A percentile compares a stretch with the other conserved stretches of the same genome.
Evolutionary conservation across 2,329 filamentous ascomycete species (phyloP).

Genomic region (Capronia coronata): DNA sequence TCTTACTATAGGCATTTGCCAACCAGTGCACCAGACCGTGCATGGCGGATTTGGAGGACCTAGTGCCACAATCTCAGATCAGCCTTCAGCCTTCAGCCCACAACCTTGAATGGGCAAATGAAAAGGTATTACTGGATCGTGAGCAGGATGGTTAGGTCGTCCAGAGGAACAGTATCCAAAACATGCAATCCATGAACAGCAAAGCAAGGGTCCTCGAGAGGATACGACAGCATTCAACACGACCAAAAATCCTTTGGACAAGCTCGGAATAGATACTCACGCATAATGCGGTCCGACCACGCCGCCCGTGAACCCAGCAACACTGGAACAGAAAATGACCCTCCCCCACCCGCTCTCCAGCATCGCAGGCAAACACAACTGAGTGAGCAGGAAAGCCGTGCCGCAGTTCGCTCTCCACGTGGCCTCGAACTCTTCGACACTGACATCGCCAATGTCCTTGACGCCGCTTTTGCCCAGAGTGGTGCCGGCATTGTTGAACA

Average conservation of each 20-base stretch:
- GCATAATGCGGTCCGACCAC: constrained; percentile 53
- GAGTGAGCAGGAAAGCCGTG: constrained; percentile 56
- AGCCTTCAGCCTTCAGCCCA: no score
- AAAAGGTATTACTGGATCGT: no score
- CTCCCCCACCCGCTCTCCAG: constrained; percentile 54
- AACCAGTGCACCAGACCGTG: constrained; percentile 46
- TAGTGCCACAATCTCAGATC: constrained; percentile 15
- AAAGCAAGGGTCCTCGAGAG: neutral
- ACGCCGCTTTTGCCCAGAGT: constrained; percentile 50
- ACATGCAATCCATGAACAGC: no score
- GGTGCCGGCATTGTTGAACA: constrained; percentile 51
- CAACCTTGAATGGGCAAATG: no score
- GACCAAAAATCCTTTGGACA: constrained; percentile 20
- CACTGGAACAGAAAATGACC: constrained; percentile 58
- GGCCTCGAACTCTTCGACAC: constrained; percentile 58
- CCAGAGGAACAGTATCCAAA: neutral
- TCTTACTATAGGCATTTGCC: constrained; percentile 38
- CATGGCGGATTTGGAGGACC: constrained; percentile 40
- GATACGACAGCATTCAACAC: neutral
- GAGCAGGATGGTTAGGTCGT: no score
- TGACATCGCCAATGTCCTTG: constrained; percentile 49
- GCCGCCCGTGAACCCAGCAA: constrained; percentile 57
- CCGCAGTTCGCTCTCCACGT: constrained; percentile 57
- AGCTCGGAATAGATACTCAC: constrained; percentile 30
- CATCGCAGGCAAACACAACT: constrained; percentile 57